phyloP scores from a whole-genome alignment of 163 green algal genomes.

The Chloromonas sp. region DNA sequence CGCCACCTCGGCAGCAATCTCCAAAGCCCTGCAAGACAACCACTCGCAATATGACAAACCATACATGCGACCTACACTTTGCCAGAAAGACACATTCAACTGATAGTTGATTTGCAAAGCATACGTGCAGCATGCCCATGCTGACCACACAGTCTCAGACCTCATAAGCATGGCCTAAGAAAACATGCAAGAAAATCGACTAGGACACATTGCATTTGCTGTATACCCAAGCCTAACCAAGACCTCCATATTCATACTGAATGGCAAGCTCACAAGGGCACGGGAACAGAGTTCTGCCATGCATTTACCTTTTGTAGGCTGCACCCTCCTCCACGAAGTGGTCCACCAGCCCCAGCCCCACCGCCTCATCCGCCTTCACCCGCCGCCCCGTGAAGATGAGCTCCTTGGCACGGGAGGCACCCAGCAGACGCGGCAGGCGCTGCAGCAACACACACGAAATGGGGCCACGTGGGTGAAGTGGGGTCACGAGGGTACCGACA shows the following conservation, averaged over 20 bases:
- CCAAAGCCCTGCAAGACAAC: slow-evolving; percentile 14
- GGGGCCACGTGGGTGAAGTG: too few species aligned
- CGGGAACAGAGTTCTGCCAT: too few species aligned
- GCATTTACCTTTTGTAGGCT: too few species aligned
- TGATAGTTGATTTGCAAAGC: not conserved
- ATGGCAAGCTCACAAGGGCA: too few species aligned
- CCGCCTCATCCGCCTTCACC: slow-evolving; percentile 47
- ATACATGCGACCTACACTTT: not conserved
- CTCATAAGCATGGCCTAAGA: too few species aligned
- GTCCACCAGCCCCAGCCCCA: slow-evolving; percentile 50
- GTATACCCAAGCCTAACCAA: too few species aligned
- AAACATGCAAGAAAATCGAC: too few species aligned
- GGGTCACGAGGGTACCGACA: too few species aligned
- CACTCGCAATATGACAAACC: not conserved
- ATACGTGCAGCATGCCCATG: not conserved
- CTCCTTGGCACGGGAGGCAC: slow-evolving; percentile 72
- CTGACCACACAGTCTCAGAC: too few species aligned
- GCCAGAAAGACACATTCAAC: not conserved
- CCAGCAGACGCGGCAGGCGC: slow-evolving; percentile 76
- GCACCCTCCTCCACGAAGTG: slow-evolving; percentile 20
- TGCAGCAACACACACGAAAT: slow-evolving; percentile 42
- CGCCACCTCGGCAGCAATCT: slow-evolving; percentile 36
- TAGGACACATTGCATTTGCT: too few species aligned
- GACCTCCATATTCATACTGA: too few species aligned
- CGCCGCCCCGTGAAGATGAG: slow-evolving; percentile 79